Evolutionary conservation across 164 flowering plant species (phyloP).

Genomic region (Dillenia suffruticosa): DNA sequence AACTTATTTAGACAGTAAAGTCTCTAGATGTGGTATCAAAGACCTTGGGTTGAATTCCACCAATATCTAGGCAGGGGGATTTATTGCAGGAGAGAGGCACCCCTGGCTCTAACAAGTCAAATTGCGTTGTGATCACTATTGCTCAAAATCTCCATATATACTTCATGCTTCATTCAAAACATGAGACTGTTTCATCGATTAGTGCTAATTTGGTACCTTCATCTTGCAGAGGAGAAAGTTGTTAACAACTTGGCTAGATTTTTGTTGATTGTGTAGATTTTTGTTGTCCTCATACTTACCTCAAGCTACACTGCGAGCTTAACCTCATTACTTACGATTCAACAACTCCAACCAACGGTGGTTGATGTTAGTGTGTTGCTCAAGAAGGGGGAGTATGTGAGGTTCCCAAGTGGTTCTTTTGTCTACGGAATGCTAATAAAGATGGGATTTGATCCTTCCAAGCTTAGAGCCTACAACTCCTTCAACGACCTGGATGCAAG

Average conservation of each 20-base stretch:
- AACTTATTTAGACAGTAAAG: neutral
- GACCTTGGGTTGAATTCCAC: too few species aligned
- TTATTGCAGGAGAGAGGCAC: too few species aligned
- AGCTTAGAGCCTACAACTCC: slow-evolving; percentile 18
- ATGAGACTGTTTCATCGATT: too few species aligned
- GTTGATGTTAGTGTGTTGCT: slow-evolving; percentile 25
- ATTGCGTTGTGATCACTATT: neutral
- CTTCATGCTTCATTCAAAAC: too few species aligned
- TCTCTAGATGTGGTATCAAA: neutral
- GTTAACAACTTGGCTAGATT: slow-evolving; percentile 37
- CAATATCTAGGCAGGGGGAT: too few species aligned
- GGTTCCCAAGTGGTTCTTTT: slow-evolving; percentile 35
- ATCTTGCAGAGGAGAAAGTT: slow-evolving; percentile 33
- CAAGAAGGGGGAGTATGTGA: slow-evolving; percentile 26
- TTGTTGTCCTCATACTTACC: slow-evolving; percentile 41
- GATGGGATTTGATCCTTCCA: slow-evolving; percentile 17
- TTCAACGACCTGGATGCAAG: slow-evolving; percentile 17
- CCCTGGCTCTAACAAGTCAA: neutral
- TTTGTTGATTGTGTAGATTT: slow-evolving; percentile 44
- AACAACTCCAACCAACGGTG: slow-evolving; percentile 35
- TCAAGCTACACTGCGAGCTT: slow-evolving; percentile 50
- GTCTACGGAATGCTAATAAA: slow-evolving; percentile 19
- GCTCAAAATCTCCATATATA: too few species aligned
- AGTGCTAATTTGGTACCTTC: too few species aligned
- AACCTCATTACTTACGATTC: slow-evolving; percentile 35